Conservation (phyloP, 1,284 basidiomycete species). For the Jaminaea rosea region DNA sequence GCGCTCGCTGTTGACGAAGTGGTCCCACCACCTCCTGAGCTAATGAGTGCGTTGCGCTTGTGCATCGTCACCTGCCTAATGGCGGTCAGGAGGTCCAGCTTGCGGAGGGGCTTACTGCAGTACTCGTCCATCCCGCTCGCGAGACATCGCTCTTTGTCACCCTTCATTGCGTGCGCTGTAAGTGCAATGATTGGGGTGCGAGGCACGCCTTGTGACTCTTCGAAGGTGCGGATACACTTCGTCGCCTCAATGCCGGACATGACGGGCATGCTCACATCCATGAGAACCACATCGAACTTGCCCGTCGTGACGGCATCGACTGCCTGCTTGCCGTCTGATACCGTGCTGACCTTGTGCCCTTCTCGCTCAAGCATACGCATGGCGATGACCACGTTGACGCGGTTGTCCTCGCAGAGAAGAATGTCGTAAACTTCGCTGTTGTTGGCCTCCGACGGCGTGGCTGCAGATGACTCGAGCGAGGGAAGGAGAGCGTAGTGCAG, state of each 20-base stretch:
- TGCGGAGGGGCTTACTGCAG: slow-evolving; percentile 7
- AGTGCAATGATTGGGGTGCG: slow-evolving; percentile 89
- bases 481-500: slow-evolving; percentile 84
- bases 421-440: slow-evolving; percentile 81
- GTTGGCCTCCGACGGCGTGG: slow-evolving; percentile 66
- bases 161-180: slow-evolving; percentile 66
- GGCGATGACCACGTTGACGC: slow-evolving; percentile 94
- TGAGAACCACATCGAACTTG: slow-evolving; percentile 61
- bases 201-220: slow-evolving; percentile 63
- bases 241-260: slow-evolving; percentile 55
- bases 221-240: slow-evolving; percentile 64
- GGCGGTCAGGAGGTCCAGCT: slow-evolving; percentile 5
- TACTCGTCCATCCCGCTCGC: slow-evolving; percentile 9
- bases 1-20: too few relatives aligned
- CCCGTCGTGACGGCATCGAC: slow-evolving; percentile 78
- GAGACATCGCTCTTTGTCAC: slow-evolving; percentile 28
- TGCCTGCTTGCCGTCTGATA: slow-evolving; percentile 88
- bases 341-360: slow-evolving; percentile 90
- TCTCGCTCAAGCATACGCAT: slow-evolving; percentile 96
- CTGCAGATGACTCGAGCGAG: slow-evolving; percentile 84
- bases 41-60: too few relatives aligned
- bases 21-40: too few relatives aligned
- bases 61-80: slow-evolving; percentile 5
- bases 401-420: slow-evolving; percentile 92
- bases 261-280: slow-evolving; percentile 72